These are phyloP conservation scores for Lactuca saligna DNA, from an alignment of 129 eudicot genomes.

Conservation along the genomic window DNA sequence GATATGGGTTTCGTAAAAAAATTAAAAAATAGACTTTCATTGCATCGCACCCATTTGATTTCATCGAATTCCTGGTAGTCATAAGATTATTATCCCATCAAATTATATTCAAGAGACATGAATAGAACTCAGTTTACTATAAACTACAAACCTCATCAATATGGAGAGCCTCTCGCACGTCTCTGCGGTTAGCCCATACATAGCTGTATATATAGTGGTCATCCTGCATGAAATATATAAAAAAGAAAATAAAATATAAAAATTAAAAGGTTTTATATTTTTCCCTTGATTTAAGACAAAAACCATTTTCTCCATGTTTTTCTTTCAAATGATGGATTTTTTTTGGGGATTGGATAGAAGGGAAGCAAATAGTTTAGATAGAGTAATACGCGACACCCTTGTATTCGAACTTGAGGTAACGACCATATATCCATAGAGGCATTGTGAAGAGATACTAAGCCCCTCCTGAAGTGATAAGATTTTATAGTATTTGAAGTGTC, in stretches of 20 bases:
- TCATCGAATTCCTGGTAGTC: conserved; percentile 14
- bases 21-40: neutral
- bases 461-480: conserved; percentile 4
- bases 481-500: neutral
- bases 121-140: neutral
- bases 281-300: too few species aligned
- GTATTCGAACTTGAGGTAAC: conserved; percentile 10
- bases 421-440: neutral
- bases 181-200: conserved; percentile 27
- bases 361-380: neutral
- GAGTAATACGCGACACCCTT: conserved; percentile 29
- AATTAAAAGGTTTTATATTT: too few species aligned
- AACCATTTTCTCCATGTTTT: too few species aligned
- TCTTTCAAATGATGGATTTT: too few species aligned
- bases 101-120: neutral
- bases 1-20: neutral
- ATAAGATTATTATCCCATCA: neutral
- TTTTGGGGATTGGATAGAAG: neutral
- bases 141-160: conserved; percentile 24
- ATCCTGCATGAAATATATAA: neutral
- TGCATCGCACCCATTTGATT: conserved; percentile 31
- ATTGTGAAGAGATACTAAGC: neutral
- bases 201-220: conserved; percentile 14
- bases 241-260: neutral
- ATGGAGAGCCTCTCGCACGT: conserved; percentile 26